Percentiles rank a stretch among this genome's conserved stretches.
These are phyloP conservation scores for Apodospora peruviana DNA, from an alignment of 495 filamentous ascomycete species.

Conservation along the genomic window DNA sequence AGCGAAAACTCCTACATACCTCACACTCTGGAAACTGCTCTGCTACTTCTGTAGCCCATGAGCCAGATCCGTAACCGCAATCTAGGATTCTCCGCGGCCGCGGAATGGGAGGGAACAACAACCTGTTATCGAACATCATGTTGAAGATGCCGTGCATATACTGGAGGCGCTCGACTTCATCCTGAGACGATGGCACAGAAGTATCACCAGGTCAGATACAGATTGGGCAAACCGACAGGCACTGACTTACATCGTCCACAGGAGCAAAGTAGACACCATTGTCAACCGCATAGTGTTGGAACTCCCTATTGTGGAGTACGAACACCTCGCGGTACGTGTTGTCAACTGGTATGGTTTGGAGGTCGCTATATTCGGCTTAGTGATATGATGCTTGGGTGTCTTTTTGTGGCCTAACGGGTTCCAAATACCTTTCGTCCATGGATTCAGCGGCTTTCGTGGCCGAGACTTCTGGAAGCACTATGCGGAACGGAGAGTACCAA, in stretches of 20 bases:
- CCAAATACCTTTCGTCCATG: slow-evolving; percentile 27
- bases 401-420: neutral
- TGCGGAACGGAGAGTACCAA: slow-evolving; percentile 6
- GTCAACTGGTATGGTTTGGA: slow-evolving; percentile 48
- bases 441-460: slow-evolving; percentile 2
- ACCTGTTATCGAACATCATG: slow-evolving; percentile 64
- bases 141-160: slow-evolving; percentile 66
- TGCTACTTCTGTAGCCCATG: slow-evolving; percentile 43
- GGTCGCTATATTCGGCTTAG: slow-evolving; percentile 25
- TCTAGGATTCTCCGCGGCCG: slow-evolving; percentile 66
- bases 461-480: too few relatives aligned
- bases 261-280: slow-evolving; percentile 72
- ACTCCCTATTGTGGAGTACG: slow-evolving; percentile 61
- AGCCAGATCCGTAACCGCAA: slow-evolving; percentile 64
- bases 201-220: slow-evolving; percentile 9
- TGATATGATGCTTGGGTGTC: slow-evolving; percentile 1
- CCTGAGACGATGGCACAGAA: slow-evolving; percentile 44
- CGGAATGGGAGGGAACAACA: slow-evolving; percentile 73
- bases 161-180: slow-evolving; percentile 72
- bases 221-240: slow-evolving; percentile 4
- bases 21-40: slow-evolving; percentile 67
- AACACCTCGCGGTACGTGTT: slow-evolving; percentile 56
- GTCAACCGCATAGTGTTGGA: slow-evolving; percentile 69
- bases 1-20: too few relatives aligned
- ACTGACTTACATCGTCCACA: slow-evolving; percentile 68